These are phyloP conservation scores for Bipolaris victoriae DNA, from an alignment of 2,329 filamentous ascomycete genomes.

Conservation along the genomic window DNA sequence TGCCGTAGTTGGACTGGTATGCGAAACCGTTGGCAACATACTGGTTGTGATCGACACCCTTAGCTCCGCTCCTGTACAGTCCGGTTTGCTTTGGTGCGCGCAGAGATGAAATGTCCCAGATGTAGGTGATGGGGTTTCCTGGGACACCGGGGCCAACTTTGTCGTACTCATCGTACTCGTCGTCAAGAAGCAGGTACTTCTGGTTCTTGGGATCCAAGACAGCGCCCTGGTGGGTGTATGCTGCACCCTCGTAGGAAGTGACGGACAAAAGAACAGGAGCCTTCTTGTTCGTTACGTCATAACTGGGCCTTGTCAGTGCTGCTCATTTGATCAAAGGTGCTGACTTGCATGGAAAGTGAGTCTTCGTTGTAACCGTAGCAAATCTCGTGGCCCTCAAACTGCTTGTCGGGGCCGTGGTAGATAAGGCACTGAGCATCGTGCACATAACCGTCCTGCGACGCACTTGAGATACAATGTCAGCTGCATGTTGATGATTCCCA, in stretches of 20 bases:
- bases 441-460: conserved; percentile 63
- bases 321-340: no score
- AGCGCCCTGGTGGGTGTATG: conserved; percentile 66
- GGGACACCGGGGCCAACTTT: conserved; percentile 40
- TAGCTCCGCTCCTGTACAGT: conserved; percentile 49
- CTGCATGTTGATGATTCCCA: not conserved
- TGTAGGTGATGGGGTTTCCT: conserved; percentile 49
- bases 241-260: conserved; percentile 63
- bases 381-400: conserved; percentile 59
- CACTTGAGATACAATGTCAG: conserved; percentile 37
- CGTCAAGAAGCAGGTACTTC: conserved; percentile 47
- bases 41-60: conserved; percentile 57
- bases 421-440: conserved; percentile 67
- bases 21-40: conserved; percentile 52
- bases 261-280: conserved; percentile 56
- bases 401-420: conserved; percentile 59
- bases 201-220: conserved; percentile 52
- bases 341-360: conserved; percentile 38
- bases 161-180: conserved; percentile 51
- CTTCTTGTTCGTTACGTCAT: conserved; percentile 60
- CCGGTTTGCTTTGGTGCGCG: conserved; percentile 50
- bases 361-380: conserved; percentile 65
- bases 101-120: conserved; percentile 48
- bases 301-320: conserved; percentile 49
- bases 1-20: conserved; percentile 55